These are phyloP conservation scores for Escallonia rubra DNA, from an alignment of 129 eudicot species.

Conservation along the genomic window DNA sequence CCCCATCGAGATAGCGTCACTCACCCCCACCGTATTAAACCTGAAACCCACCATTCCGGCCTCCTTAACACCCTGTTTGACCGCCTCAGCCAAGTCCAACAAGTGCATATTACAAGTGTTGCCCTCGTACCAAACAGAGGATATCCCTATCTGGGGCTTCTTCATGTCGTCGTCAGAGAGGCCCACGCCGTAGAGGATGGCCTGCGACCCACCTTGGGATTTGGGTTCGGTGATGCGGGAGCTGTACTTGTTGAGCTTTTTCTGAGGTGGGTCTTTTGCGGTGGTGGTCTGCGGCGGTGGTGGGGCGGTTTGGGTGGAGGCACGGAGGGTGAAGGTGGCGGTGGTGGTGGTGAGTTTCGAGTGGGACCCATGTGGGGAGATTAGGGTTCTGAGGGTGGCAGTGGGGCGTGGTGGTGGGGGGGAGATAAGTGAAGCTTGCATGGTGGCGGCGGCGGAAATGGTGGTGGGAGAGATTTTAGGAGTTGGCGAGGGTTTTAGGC, in stretches of 20 bases:
- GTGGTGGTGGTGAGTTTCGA: conserved; percentile 12
- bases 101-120: conserved; percentile 98
- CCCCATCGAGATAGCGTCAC: conserved; percentile 99
- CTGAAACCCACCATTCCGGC: conserved; percentile 94
- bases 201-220: conserved; percentile 91
- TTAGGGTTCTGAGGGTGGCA: conserved; percentile 18
- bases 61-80: conserved; percentile 70
- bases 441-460: conserved; percentile 17
- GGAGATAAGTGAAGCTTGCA: conserved; percentile 44
- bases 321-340: conserved; percentile 27
- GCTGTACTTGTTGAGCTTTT: conserved; percentile 71
- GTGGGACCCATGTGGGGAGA: conserved; percentile 10
- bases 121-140: conserved; percentile 99
- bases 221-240: conserved; percentile 80
- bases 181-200: conserved; percentile 85
- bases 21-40: conserved; percentile 94
- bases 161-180: conserved; percentile 71
- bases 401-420: conserved; percentile 4
- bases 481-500: too few relatives aligned
- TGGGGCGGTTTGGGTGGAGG: conserved; percentile 17
- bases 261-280: conserved; percentile 5
- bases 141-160: conserved; percentile 88
- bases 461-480: conserved; percentile 1
- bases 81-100: conserved; percentile 76
- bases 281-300: conserved; percentile 21